Percentiles rank a stretch among this genome's conserved stretches.
Evolutionary conservation across 441 rosid species (phyloP).

Genomic region (Adansonia madagascariensis): DNA sequence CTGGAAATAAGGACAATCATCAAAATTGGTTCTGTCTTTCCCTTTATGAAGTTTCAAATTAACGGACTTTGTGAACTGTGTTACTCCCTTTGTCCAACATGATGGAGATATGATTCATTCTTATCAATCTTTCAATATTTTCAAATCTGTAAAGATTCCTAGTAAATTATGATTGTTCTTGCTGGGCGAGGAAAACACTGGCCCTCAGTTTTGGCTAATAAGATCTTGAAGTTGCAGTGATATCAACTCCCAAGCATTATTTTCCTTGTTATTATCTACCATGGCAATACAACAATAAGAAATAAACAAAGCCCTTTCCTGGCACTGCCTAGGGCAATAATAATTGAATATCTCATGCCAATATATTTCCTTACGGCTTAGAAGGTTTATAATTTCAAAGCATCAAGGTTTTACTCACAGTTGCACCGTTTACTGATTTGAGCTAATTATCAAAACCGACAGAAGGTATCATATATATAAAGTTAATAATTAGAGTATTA

Average conservation of each 20-base stretch:
- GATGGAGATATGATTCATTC: background rate
- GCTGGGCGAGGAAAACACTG: background rate
- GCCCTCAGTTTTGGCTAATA: conserved; percentile 7
- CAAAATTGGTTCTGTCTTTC: conserved; percentile 2
- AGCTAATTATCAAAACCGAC: background rate
- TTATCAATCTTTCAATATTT: background rate
- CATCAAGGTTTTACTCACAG: background rate
- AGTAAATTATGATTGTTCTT: background rate
- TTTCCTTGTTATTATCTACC: background rate
- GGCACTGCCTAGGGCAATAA: background rate
- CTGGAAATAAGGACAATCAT: background rate
- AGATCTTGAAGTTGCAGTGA: background rate
- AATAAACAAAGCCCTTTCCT: background rate
- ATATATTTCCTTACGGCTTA: background rate
- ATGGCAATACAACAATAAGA: background rate
- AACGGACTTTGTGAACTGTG: background rate
- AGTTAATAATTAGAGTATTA: background rate
- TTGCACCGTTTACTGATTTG: background rate
- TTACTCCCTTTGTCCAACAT: background rate
- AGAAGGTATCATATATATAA: background rate
- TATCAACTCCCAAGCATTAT: background rate
- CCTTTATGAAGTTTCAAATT: background rate
- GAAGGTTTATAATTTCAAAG: background rate
- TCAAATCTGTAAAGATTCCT: background rate
- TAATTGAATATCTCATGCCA: background rate